Evolutionary conservation across 139 green algal genomes (phyloP).

Genomic region (Axilococcus clingmanii): DNA sequence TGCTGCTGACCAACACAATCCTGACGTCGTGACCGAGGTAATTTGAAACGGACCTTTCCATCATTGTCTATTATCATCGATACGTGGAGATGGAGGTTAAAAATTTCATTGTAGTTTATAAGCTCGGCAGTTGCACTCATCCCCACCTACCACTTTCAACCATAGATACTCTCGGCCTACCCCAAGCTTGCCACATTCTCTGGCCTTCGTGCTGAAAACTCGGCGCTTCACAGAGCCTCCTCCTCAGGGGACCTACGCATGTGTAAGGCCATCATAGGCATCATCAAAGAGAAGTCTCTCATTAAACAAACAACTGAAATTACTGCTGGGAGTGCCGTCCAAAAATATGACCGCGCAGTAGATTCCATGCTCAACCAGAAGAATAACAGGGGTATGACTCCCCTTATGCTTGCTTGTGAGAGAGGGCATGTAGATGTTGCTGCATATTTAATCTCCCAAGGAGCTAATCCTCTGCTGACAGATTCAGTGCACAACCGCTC

Average conservation of each 20-base stretch:
- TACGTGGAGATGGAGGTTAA: no score
- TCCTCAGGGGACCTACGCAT: slow-evolving; percentile 7
- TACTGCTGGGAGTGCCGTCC: neutral
- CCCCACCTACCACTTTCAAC: neutral
- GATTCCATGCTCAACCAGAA: slow-evolving; percentile 27
- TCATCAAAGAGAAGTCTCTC: slow-evolving; percentile 4
- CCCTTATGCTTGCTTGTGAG: slow-evolving; percentile 44
- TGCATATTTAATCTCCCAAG: slow-evolving; percentile 25
- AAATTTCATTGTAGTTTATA: no score
- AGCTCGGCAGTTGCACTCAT: neutral
- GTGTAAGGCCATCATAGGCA: slow-evolving; percentile 21
- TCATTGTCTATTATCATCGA: no score
- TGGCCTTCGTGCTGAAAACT: slow-evolving; percentile 17
- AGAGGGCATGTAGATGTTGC: slow-evolving; percentile 22
- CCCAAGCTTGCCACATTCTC: slow-evolving; percentile 21
- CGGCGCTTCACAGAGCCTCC: slow-evolving; percentile 19
- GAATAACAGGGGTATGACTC: slow-evolving; percentile 21
- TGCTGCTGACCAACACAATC: no score
- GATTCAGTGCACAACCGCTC: slow-evolving; percentile 24
- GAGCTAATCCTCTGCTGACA: slow-evolving; percentile 26
- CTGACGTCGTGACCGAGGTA: no score
- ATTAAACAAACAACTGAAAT: neutral
- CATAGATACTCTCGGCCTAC: slow-evolving; percentile 10
- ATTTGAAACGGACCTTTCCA: no score
- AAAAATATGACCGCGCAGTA: neutral